Evolutionary conservation across 805 yeast species (phyloP).

Genomic region (Spathaspora girioi): DNA sequence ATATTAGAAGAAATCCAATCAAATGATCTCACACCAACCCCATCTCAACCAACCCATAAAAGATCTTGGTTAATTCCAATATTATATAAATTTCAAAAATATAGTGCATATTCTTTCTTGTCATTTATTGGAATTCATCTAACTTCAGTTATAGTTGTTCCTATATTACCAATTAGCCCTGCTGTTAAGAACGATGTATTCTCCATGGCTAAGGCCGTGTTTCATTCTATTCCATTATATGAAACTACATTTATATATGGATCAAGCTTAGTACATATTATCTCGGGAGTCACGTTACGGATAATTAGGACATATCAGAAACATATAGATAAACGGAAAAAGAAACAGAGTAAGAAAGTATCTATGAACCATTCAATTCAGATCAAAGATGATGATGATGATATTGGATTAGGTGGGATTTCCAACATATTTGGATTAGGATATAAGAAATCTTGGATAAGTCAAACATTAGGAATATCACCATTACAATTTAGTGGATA

Average conservation of each 20-base stretch:
- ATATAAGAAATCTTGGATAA: slow-evolving; percentile 42
- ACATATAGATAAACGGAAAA: slow-evolving; percentile 2
- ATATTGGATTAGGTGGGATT: slow-evolving; percentile 61
- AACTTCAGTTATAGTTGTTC: slow-evolving; percentile 50
- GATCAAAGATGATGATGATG: slow-evolving; percentile 36
- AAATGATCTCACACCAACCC: not conserved
- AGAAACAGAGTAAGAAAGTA: slow-evolving; percentile 3
- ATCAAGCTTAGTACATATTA: slow-evolving; percentile 45
- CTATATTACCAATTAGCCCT: slow-evolving; percentile 41
- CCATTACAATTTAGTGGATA: slow-evolving; percentile 64
- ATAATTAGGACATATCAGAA: slow-evolving; percentile 22
- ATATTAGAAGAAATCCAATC: not conserved
- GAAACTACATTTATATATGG: slow-evolving; percentile 50
- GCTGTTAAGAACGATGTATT: slow-evolving; percentile 50
- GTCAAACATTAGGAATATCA: slow-evolving; percentile 37
- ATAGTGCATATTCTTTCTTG: slow-evolving; percentile 56
- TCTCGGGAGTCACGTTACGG: slow-evolving; percentile 50
- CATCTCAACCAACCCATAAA: slow-evolving; percentile 5
- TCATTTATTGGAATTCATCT: slow-evolving; percentile 58
- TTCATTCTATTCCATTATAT: slow-evolving; percentile 46
- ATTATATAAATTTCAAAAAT: slow-evolving; percentile 43
- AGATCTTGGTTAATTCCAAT: slow-evolving; percentile 12
- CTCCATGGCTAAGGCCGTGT: slow-evolving; percentile 58
- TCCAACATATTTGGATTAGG: slow-evolving; percentile 55
- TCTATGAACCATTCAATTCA: slow-evolving; percentile 7